Percentiles rank a stretch among this genome's conserved stretches.
Evolutionary conservation across 2,329 filamentous ascomycete genomes (phyloP).

Genomic region (Penicillium sp.): DNA sequence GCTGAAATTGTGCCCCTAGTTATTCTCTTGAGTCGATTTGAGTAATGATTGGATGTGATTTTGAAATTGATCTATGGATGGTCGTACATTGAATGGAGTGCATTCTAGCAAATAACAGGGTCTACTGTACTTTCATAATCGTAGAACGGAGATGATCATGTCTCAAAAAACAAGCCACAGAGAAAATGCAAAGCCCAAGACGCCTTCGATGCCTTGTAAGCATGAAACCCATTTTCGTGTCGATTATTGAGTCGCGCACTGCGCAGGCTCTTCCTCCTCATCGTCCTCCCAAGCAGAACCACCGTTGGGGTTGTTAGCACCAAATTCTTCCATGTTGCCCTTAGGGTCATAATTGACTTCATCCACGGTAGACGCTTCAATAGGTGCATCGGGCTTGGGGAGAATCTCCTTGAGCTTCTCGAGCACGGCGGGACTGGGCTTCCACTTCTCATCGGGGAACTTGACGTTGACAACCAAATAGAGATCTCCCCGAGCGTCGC

Average conservation of each 20-base stretch:
- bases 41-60: neutral
- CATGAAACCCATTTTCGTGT: conserved; percentile 2
- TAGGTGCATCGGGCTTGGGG: conserved; percentile 60
- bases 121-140: conserved; percentile 15
- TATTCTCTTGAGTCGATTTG: neutral
- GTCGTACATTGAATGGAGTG: neutral
- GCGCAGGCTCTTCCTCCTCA: conserved; percentile 45
- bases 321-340: conserved; percentile 72
- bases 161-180: conserved; percentile 2
- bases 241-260: conserved; percentile 50
- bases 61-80: neutral
- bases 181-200: conserved; percentile 22
- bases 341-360: conserved; percentile 85
- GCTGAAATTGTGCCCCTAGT: neutral
- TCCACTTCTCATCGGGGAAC: conserved; percentile 86
- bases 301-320: conserved; percentile 43
- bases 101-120: conserved; percentile 1
- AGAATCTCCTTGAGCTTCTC: conserved; percentile 72
- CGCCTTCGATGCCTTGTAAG: conserved; percentile 31
- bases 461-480: conserved; percentile 82
- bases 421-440: conserved; percentile 67
- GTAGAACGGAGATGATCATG: conserved; percentile 12
- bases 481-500: conserved; percentile 78
- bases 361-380: conserved; percentile 73
- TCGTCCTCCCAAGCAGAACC: conserved; percentile 51